phyloP scores from a whole-genome alignment of 78 protist genomes.

The Tieghemostelium lacteum region DNA sequence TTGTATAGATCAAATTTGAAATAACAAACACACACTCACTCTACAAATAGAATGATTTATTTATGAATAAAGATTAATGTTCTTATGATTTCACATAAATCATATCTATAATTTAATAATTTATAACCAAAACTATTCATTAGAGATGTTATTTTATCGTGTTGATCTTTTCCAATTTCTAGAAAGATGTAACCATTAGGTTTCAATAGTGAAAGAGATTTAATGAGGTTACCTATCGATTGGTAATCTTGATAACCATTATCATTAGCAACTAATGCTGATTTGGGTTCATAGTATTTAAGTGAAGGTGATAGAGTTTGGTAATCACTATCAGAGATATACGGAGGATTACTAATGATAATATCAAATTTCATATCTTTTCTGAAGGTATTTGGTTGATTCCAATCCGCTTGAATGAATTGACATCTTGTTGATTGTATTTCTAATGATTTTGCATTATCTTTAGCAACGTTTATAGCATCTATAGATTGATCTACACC shows the following conservation, averaged over 20 bases:
- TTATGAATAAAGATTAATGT: constrained; percentile 25
- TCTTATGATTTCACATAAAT: constrained; percentile 36
- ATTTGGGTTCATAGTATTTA: constrained; percentile 29
- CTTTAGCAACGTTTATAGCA: constrained; percentile 35
- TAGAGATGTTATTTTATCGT: neutral
- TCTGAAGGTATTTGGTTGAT: neutral
- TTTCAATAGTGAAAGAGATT: neutral
- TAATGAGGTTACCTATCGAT: constrained; percentile 17
- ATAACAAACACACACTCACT: no score
- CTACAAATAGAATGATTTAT: no score
- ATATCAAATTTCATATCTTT: constrained; percentile 12
- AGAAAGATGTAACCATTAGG: constrained; percentile 1
- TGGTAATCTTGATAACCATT: constrained; percentile 63
- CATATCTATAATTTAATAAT: constrained; percentile 3
- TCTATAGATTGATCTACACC: constrained; percentile 52
- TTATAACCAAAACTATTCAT: constrained; percentile 11
- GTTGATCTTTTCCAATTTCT: constrained; percentile 64
- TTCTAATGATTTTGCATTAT: constrained; percentile 3
- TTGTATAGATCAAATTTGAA: no score
- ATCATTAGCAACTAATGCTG: constrained; percentile 58
- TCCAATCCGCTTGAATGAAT: constrained; percentile 39
- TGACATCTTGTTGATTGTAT: neutral
- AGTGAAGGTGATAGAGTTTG: constrained; percentile 12
- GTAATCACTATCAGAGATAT: constrained; percentile 41
- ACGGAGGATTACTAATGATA: constrained; percentile 65